Conservation (phyloP, 208 protist genomes). For the Paratrypanosoma confusum region DNA sequence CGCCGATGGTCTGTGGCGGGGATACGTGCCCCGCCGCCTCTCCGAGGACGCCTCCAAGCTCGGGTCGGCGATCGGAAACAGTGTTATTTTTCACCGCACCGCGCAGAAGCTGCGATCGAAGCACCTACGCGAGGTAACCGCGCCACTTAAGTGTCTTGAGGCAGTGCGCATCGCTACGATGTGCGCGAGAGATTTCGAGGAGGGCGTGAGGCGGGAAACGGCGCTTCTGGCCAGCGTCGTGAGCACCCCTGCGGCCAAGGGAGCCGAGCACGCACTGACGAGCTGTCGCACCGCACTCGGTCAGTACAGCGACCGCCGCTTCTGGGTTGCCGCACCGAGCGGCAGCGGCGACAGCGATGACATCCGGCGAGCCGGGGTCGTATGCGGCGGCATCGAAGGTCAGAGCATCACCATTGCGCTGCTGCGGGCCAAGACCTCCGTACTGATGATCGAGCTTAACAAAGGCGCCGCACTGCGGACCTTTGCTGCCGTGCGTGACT, state of each 20-base stretch:
- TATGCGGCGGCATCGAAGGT: constrained; percentile 78
- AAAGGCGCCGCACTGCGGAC: constrained; percentile 8
- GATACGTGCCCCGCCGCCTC: no score
- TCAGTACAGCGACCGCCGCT: neutral
- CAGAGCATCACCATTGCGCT: constrained; percentile 62
- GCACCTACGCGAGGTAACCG: constrained; percentile 21
- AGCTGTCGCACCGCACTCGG: constrained; percentile 22
- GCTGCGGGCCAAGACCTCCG: constrained; percentile 29
- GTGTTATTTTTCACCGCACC: constrained; percentile 21
- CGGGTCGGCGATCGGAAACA: constrained; percentile 15
- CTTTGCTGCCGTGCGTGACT: constrained; percentile 10
- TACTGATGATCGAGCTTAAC: constrained; percentile 70
- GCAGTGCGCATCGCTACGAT: constrained; percentile 24
- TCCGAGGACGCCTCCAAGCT: constrained; percentile 11
- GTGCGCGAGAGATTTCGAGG: constrained; percentile 13
- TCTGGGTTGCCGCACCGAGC: constrained; percentile 1
- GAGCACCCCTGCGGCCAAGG: constrained; percentile 23
- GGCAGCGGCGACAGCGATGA: neutral
- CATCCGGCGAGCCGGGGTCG: constrained; percentile 37
- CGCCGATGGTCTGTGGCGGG: no score
- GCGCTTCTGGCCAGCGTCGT: constrained; percentile 34
- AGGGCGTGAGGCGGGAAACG: constrained; percentile 30
- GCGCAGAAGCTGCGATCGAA: constrained; percentile 29
- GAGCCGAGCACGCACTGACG: constrained; percentile 64
- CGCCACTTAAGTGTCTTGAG: constrained; percentile 30